Evolutionary conservation across 495 filamentous ascomycete genomes (phyloP).

Genomic region (Hypoxylon trugodes): DNA sequence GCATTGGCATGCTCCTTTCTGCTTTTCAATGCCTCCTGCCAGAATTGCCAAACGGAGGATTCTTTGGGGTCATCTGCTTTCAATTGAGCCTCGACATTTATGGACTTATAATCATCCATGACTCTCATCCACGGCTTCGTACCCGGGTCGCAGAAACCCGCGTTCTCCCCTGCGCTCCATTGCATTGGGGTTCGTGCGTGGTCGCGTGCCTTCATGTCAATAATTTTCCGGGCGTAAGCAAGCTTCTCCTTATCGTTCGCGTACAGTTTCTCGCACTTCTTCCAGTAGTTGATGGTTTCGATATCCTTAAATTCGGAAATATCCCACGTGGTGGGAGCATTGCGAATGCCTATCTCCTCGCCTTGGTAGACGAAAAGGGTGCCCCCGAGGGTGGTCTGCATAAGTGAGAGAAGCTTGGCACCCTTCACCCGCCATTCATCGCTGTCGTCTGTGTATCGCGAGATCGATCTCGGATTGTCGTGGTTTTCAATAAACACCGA

Average conservation of each 20-base stretch:
- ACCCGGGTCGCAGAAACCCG: conserved; percentile 54
- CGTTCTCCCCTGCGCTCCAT: conserved; percentile 62
- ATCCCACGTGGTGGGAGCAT: conserved; percentile 65
- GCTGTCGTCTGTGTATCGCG: conserved; percentile 57
- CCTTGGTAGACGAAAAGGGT: conserved; percentile 75
- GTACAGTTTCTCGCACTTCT: conserved; percentile 45
- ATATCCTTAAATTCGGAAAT: conserved; percentile 72
- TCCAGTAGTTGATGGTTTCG: conserved; percentile 68
- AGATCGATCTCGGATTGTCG: conserved; percentile 67
- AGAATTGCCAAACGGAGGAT: conserved; percentile 56
- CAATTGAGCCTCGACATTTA: conserved; percentile 56
- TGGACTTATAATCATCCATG: conserved; percentile 52
- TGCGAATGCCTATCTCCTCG: conserved; percentile 73
- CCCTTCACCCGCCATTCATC: conserved; percentile 54
- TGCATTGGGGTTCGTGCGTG: conserved; percentile 70
- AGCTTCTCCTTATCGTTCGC: conserved; percentile 45
- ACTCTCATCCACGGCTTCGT: conserved; percentile 63
- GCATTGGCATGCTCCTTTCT: conserved; percentile 61
- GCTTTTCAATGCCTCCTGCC: conserved; percentile 52
- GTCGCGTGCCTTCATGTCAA: conserved; percentile 65
- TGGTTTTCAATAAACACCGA: conserved; percentile 71
- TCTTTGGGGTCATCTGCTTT: conserved; percentile 35
- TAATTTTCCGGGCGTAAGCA: conserved; percentile 45
- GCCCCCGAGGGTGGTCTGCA: conserved; percentile 63
- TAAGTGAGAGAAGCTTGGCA: conserved; percentile 69